Evolutionary conservation across 306 rosid genomes (phyloP).

Genomic region (Vigna mungo): DNA sequence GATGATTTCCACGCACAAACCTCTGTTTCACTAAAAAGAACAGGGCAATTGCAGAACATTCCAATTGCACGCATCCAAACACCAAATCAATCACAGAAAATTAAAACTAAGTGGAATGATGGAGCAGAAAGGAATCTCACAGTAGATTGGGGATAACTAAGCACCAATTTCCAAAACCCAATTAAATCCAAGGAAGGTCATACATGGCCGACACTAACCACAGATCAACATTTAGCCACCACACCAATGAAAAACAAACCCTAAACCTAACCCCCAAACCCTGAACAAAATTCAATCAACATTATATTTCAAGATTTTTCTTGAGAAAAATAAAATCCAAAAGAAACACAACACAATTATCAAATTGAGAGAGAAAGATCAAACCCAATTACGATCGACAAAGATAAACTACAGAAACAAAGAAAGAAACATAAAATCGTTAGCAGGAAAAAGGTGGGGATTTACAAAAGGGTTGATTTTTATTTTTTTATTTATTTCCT

Average conservation of each 20-base stretch:
- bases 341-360: background rate
- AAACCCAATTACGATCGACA: conserved; percentile 35
- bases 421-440: background rate
- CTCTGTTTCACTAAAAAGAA: background rate
- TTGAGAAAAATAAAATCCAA: background rate
- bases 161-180: conserved; percentile 17
- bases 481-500: conserved; percentile 1
- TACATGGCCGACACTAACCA: background rate
- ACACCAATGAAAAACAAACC: conserved; percentile 44
- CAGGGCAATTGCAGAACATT: background rate
- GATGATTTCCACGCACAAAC: background rate
- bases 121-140: conserved; percentile 17
- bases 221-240: conserved; percentile 48
- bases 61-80: conserved; percentile 28
- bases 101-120: background rate
- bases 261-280: conserved; percentile 50
- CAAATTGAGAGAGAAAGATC: conserved; percentile 31
- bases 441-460: conserved; percentile 44
- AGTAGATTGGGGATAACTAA: conserved; percentile 1
- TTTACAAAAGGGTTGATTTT: conserved; percentile 49
- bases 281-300: conserved; percentile 17
- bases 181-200: conserved; percentile 26
- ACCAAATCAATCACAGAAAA: conserved; percentile 4
- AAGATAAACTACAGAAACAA: conserved; percentile 4
- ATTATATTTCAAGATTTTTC: background rate